Conservation (phyloP, 305 asterid genomes). For the Solanum hybrid region DNA sequence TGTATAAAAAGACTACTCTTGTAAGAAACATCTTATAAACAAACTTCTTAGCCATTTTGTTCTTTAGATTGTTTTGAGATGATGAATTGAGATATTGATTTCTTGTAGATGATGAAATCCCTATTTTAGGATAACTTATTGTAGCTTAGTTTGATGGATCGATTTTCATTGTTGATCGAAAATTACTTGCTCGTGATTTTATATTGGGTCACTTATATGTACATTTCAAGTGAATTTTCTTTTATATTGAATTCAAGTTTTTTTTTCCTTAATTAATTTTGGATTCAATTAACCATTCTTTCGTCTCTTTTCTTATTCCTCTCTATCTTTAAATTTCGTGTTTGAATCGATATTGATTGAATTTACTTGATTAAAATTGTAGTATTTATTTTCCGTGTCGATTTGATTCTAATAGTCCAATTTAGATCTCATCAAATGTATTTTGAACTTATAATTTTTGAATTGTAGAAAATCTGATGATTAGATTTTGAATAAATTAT, state of each 20-base stretch:
- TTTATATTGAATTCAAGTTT: too few relatives aligned
- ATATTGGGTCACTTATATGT: background rate
- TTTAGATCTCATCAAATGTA: background rate
- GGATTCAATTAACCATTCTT: background rate
- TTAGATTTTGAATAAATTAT: background rate
- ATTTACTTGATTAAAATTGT: background rate
- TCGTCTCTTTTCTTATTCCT: background rate
- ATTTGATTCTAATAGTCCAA: background rate
- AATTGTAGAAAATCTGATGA: background rate
- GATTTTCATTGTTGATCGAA: background rate
- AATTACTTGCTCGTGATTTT: background rate
- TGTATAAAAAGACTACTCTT: background rate
- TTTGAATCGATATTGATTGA: background rate
- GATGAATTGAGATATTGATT: background rate
- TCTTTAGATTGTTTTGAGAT: background rate
- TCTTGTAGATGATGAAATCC: background rate
- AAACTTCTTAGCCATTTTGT: background rate
- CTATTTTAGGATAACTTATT: background rate
- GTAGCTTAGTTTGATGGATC: background rate
- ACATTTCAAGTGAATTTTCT: background rate
- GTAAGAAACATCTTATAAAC: background rate
- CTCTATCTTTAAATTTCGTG: background rate
- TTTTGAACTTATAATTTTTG: background rate
- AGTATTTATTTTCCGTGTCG: too few relatives aligned
- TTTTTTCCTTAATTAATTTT: too few relatives aligned